These are phyloP conservation scores for Pneumocystis sp. DNA, from an alignment of 1,139 yeast genomes.

Conservation along the genomic window DNA sequence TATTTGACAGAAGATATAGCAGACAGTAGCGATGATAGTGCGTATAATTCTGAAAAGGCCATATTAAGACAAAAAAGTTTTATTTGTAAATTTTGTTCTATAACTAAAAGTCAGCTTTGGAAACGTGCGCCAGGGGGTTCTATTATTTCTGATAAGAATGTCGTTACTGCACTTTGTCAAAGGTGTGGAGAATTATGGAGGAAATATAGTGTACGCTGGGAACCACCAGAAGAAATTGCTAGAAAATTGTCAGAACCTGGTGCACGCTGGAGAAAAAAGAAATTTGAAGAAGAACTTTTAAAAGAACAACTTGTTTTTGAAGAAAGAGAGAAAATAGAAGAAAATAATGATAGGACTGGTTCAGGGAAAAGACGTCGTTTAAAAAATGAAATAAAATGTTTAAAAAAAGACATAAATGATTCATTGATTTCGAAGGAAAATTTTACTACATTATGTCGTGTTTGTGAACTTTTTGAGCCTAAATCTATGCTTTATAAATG, in stretches of 20 bases:
- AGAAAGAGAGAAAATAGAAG: conserved; percentile 8
- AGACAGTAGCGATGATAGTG: conserved; percentile 57
- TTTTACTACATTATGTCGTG: conserved; percentile 4
- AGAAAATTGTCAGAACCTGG: conserved; percentile 35
- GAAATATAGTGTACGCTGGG: conserved; percentile 83
- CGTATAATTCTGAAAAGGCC: conserved; percentile 43
- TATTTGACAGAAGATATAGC: conserved; percentile 37
- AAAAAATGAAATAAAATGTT: conserved; percentile 13
- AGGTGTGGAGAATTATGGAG: conserved; percentile 89
- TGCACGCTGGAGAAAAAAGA: conserved; percentile 41
- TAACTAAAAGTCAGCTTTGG: conserved; percentile 48
- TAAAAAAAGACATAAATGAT: conserved; percentile 12
- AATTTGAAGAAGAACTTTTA: conserved; percentile 56
- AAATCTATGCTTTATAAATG: conserved; percentile 36
- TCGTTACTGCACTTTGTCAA: conserved; percentile 49
- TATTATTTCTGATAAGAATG: conserved; percentile 26
- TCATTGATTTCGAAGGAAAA: conserved; percentile 6
- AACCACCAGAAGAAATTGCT: conserved; percentile 54
- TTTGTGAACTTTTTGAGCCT: conserved; percentile 9
- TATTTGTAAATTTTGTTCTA: conserved; percentile 51
- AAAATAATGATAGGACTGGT: conserved; percentile 3
- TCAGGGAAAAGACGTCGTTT: conserved; percentile 8
- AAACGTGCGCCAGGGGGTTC: conserved; percentile 50
- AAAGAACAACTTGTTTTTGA: conserved; percentile 32
- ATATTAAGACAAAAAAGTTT: conserved; percentile 27